Conservation (phyloP, 1,284 basidiomycete species). For the Ganoderma leucocontextum region DNA sequence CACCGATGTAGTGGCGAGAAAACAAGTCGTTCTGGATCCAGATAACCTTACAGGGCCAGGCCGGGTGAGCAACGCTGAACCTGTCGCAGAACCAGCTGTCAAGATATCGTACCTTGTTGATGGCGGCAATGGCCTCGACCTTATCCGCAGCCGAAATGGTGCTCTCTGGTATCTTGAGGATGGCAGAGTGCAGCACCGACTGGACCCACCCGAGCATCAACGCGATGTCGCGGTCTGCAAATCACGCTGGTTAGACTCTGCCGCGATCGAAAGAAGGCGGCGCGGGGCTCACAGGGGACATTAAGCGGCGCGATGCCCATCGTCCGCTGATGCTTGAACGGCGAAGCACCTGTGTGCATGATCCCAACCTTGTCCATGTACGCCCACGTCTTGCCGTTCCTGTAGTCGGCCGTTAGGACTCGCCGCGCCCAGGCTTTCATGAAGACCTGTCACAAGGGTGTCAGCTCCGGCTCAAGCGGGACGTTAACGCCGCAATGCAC, state of each 20-base stretch:
- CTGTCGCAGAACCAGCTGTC: neutral
- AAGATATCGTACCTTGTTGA: constrained; percentile 49
- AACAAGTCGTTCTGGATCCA: constrained; percentile 61
- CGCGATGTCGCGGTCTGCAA: constrained; percentile 45
- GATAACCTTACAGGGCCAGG: constrained; percentile 42
- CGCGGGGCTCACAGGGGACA: constrained; percentile 43
- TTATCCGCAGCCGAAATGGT: constrained; percentile 43
- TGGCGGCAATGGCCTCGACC: constrained; percentile 50
- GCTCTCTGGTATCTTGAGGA: constrained; percentile 41
- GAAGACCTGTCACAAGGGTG: constrained; percentile 41
- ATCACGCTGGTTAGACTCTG: constrained; percentile 3
- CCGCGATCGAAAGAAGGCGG: neutral
- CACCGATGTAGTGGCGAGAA: constrained; percentile 51
- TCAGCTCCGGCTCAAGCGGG: constrained; percentile 11
- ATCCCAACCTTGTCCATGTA: constrained; percentile 59
- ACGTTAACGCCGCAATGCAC: constrained; percentile 12
- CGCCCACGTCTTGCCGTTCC: constrained; percentile 51
- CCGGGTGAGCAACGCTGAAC: constrained; percentile 6
- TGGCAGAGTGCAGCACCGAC: constrained; percentile 43
- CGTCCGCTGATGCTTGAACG: constrained; percentile 48
- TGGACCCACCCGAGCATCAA: constrained; percentile 45
- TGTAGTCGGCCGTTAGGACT: constrained; percentile 53
- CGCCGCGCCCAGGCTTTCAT: constrained; percentile 49
- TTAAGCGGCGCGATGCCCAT: constrained; percentile 45
- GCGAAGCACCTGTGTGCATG: constrained; percentile 57